phyloP scores from a whole-genome alignment of 345 rosid genomes.

The Eucalyptus cloeziana region DNA sequence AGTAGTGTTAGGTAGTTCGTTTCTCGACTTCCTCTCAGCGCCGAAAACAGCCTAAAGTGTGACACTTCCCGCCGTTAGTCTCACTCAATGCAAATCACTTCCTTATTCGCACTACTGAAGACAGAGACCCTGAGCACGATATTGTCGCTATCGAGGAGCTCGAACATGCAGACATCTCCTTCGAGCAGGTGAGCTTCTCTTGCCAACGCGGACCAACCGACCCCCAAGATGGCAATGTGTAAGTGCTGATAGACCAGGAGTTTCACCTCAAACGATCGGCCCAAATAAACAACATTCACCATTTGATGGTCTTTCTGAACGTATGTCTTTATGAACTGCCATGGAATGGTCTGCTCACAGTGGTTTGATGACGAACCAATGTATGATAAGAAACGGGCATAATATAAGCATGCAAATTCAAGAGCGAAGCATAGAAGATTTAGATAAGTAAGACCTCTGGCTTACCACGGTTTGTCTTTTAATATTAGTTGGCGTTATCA shows the following conservation, averaged over 20 bases:
- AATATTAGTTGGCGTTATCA: not conserved
- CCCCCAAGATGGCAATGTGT: not conserved
- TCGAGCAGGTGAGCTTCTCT: not conserved
- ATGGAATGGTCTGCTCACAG: not conserved
- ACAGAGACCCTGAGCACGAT: not conserved
- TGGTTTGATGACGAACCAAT: not conserved
- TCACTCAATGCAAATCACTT: not conserved
- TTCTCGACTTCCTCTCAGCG: not conserved
- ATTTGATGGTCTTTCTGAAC: not conserved
- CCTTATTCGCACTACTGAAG: not conserved
- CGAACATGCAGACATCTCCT: not conserved
- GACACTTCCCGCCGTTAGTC: not conserved
- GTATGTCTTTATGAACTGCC: not conserved
- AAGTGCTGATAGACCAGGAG: not conserved
- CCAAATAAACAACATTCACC: not conserved
- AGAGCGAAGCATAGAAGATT: not conserved
- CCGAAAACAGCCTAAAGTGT: not conserved
- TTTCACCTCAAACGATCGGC: not conserved
- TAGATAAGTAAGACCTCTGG: not conserved
- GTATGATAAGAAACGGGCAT: not conserved
- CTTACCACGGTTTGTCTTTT: not conserved
- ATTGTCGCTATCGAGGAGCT: not conserved
- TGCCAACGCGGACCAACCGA: not conserved
- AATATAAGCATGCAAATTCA: not conserved
- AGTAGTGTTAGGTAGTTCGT: not conserved